Evolutionary conservation across 2,329 filamentous ascomycete genomes (phyloP).

Genomic region (Biscogniauxia marginata): DNA sequence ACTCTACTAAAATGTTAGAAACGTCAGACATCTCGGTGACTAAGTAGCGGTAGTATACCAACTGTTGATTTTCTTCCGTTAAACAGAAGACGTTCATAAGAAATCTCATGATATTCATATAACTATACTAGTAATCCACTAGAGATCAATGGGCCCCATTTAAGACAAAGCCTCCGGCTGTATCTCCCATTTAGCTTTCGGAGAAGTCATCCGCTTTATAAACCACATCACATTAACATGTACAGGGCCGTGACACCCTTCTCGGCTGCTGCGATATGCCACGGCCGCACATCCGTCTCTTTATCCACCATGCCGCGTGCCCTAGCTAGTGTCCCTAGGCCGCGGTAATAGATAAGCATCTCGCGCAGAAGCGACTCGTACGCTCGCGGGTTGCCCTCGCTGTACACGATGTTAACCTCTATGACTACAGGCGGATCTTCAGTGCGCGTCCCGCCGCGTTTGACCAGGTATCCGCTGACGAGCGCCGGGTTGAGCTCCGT

Average conservation of each 20-base stretch:
- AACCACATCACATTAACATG: conserved; percentile 61
- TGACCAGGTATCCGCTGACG: conserved; percentile 65
- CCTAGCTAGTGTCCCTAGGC: conserved; percentile 66
- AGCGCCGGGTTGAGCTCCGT: conserved; percentile 57
- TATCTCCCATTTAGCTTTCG: background rate
- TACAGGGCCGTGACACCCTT: conserved; percentile 66
- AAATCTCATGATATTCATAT: background rate
- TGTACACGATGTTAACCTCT: conserved; percentile 63
- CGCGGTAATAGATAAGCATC: conserved; percentile 67
- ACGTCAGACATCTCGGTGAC: too few species aligned
- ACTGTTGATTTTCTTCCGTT: too few species aligned
- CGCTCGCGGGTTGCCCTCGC: conserved; percentile 50
- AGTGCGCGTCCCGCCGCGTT: conserved; percentile 53
- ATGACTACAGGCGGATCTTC: conserved; percentile 61
- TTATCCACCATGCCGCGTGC: conserved; percentile 61
- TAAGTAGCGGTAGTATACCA: too few species aligned
- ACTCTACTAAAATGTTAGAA: too few species aligned
- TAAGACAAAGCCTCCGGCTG: background rate
- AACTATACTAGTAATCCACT: background rate
- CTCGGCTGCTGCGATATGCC: conserved; percentile 73
- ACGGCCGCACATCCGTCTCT: conserved; percentile 65
- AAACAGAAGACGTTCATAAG: background rate
- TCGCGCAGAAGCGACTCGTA: conserved; percentile 69
- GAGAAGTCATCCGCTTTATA: too few species aligned
- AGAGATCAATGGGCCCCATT: background rate